Percentiles rank a stretch among this genome's conserved stretches.
These are phyloP conservation scores for Ceratocystis cubensis DNA, from an alignment of 2,329 filamentous ascomycete genomes.

Conservation along the genomic window DNA sequence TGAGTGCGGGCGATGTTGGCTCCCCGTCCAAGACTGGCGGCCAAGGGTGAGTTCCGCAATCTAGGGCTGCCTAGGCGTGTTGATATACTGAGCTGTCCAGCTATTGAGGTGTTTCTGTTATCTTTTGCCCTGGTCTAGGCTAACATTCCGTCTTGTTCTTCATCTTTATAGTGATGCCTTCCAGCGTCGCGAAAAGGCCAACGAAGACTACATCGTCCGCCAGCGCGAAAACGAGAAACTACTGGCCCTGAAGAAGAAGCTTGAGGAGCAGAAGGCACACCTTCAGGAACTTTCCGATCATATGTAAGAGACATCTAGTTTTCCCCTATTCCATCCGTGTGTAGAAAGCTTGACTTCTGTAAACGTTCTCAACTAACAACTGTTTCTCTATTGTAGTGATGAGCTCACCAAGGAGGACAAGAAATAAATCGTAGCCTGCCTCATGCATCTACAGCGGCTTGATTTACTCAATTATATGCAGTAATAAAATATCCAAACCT, in stretches of 20 bases:
- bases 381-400: conserved; percentile 41
- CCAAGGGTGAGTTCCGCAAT: conserved; percentile 35
- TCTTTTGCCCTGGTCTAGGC: background rate
- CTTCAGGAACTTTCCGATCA: conserved; percentile 74
- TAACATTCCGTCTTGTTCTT: background rate
- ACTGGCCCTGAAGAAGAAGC: conserved; percentile 56
- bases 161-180: conserved; percentile 61
- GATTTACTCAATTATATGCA: conserved; percentile 2
- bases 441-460: background rate
- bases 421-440: conserved; percentile 33
- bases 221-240: conserved; percentile 89
- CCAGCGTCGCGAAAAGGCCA: conserved; percentile 78
- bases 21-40: conserved; percentile 43
- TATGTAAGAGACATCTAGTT: conserved; percentile 51
- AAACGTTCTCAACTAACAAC: background rate
- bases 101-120: background rate
- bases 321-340: background rate
- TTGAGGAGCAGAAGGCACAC: conserved; percentile 67
- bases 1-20: conserved; percentile 60
- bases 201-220: conserved; percentile 73
- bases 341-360: background rate
- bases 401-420: conserved; percentile 62
- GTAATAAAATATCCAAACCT: background rate
- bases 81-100: background rate
- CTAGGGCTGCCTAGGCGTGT: background rate